Conservation (phyloP, 2,329 filamentous ascomycete genomes). For the Stylonectria norvegica region DNA sequence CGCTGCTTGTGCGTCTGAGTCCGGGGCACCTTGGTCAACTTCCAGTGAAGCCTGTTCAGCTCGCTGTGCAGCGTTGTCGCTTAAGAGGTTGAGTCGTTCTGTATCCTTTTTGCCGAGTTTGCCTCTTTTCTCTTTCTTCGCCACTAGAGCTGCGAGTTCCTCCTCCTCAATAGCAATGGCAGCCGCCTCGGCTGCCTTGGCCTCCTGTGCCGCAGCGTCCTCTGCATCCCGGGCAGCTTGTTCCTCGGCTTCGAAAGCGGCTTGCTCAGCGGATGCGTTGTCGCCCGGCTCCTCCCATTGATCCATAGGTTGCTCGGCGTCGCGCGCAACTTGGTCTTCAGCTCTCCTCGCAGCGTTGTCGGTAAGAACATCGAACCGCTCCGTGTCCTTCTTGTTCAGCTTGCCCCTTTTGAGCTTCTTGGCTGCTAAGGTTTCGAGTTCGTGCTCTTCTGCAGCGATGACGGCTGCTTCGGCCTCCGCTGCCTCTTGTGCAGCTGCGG, state of each 20-base stretch:
- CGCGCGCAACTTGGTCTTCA: constrained; percentile 11
- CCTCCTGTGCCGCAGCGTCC: constrained; percentile 37
- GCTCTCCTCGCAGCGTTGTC: constrained; percentile 17
- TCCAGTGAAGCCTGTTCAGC: constrained; percentile 25
- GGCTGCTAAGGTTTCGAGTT: constrained; percentile 16
- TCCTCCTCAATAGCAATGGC: constrained; percentile 22
- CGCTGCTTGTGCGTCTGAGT: constrained; percentile 26
- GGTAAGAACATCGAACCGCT: constrained; percentile 26
- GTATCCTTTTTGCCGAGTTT: constrained; percentile 27
- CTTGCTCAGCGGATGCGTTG: constrained; percentile 25
- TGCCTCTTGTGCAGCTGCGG: constrained; percentile 31
- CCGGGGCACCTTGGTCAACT: constrained; percentile 19
- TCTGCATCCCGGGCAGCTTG: constrained; percentile 11
- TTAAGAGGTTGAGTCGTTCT: constrained; percentile 28
- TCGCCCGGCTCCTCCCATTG: not conserved
- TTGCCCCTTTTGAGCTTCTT: constrained; percentile 21
- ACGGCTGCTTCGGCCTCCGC: constrained; percentile 31
- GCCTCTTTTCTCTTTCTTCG: constrained; percentile 35
- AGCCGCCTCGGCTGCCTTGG: constrained; percentile 15
- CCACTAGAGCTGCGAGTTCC: constrained; percentile 26
- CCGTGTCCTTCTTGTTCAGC: constrained; percentile 21
- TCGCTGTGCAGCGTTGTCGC: constrained; percentile 20
- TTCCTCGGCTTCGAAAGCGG: constrained; percentile 13
- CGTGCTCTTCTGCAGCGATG: constrained; percentile 33
- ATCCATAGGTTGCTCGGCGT: constrained; percentile 3